A percentile compares a stretch with the other conserved stretches of the same genome.
phyloP scores from a whole-genome alignment of 306 rosid genomes.

The Gynostemma pentaphyllum region DNA sequence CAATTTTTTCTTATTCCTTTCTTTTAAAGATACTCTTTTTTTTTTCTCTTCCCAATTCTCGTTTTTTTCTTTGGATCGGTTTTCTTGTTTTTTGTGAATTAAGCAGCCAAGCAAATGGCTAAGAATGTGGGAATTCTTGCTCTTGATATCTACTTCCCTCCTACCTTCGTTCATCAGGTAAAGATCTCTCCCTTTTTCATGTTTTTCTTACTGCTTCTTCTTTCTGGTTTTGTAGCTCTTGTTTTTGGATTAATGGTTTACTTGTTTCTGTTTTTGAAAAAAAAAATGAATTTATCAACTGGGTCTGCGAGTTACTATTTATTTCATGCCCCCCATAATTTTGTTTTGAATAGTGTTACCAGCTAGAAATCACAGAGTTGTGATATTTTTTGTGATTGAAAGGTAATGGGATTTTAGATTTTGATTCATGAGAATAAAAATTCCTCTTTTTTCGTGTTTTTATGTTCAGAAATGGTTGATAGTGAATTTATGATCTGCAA shows the following conservation, averaged over 20 bases:
- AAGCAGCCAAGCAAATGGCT: too few relatives aligned
- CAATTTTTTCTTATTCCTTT: not conserved
- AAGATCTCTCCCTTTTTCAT: slow-evolving; percentile 4
- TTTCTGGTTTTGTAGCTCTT: not conserved
- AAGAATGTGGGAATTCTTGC: slow-evolving; percentile 92
- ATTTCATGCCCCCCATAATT: not conserved
- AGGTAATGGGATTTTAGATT: not conserved
- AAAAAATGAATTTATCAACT: not conserved
- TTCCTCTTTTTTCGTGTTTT: not conserved
- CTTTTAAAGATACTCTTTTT: too few relatives aligned
- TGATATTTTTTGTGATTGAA: not conserved
- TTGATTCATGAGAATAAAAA: not conserved
- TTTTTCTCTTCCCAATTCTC: too few relatives aligned
- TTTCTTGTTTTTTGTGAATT: too few relatives aligned
- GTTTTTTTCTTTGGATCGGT: too few relatives aligned
- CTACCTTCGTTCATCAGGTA: slow-evolving; percentile 76
- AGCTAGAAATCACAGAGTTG: not conserved
- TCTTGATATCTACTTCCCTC: slow-evolving; percentile 87
- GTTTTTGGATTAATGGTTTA: not conserved
- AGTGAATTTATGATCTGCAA: not conserved
- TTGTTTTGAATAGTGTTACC: not conserved
- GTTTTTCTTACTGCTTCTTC: not conserved
- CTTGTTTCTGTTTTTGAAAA: not conserved
- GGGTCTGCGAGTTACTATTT: not conserved
- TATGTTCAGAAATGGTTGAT: not conserved